Conservation (phyloP, 2,329 filamentous ascomycete species). For the Talaromyces sp. region DNA sequence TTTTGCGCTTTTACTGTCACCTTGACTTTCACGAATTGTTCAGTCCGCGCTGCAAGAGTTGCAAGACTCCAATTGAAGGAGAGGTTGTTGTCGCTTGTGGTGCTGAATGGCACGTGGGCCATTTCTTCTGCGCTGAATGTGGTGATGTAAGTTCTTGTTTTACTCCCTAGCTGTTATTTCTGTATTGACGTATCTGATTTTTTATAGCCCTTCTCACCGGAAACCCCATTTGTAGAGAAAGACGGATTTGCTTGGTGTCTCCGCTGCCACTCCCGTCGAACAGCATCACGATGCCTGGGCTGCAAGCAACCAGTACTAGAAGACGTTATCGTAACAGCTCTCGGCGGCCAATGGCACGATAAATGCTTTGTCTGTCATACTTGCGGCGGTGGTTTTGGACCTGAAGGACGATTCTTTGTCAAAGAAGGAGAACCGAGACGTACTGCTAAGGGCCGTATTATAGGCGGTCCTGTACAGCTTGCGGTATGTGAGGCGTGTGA, state of each 20-base stretch:
- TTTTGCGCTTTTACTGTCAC: conserved; percentile 87
- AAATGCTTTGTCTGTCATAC: conserved; percentile 80
- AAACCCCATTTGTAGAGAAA: conserved; percentile 86
- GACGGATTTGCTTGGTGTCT: conserved; percentile 98
- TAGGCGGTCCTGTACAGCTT: conserved; percentile 48
- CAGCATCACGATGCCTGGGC: conserved; percentile 79
- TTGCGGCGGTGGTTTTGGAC: conserved; percentile 54
- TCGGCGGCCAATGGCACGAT: conserved; percentile 91
- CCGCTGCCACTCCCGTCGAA: conserved; percentile 84
- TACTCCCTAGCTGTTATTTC: not conserved
- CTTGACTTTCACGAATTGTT: conserved; percentile 97
- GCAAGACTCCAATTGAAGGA: conserved; percentile 91
- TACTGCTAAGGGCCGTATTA: conserved; percentile 43
- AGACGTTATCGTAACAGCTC: conserved; percentile 79
- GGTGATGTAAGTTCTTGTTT: conserved; percentile 57
- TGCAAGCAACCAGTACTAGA: conserved; percentile 83
- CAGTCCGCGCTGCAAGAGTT: conserved; percentile 88
- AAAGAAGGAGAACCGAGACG: conserved; percentile 48
- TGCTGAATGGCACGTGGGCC: conserved; percentile 92
- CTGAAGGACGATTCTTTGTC: conserved; percentile 60
- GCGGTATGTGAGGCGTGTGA: conserved; percentile 61
- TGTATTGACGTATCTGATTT: not conserved
- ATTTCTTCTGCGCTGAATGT: conserved; percentile 99
- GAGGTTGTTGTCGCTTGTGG: conserved; percentile 92
- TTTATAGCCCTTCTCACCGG: conserved; percentile 51